Evolutionary conservation across 768 basidiomycete species (phyloP).

Genomic region (Dioszegia aurantiaca): DNA sequence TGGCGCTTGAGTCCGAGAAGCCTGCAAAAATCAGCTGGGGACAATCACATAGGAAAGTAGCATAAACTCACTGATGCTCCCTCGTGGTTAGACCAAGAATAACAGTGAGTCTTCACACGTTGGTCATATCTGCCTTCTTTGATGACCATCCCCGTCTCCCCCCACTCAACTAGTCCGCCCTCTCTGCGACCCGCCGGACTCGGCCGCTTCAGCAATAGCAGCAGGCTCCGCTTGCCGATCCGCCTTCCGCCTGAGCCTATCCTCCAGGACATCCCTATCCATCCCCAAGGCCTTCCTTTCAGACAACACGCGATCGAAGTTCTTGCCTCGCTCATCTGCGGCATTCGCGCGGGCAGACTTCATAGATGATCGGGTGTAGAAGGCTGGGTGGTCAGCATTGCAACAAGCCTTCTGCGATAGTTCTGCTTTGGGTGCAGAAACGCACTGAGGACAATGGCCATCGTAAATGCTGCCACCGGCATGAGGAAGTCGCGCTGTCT

Average conservation of each 20-base stretch:
- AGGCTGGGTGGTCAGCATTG: slow-evolving; percentile 16
- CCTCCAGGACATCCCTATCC: slow-evolving; percentile 22
- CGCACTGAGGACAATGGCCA: slow-evolving; percentile 41
- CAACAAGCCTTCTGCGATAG: background rate
- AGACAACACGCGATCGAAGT: slow-evolving; percentile 14
- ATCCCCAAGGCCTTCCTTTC: slow-evolving; percentile 31
- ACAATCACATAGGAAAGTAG: too few relatives aligned
- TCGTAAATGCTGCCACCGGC: slow-evolving; percentile 41
- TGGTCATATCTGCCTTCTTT: background rate
- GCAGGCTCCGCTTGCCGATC: background rate
- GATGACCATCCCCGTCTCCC: background rate
- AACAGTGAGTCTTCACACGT: too few relatives aligned
- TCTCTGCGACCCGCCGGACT: background rate
- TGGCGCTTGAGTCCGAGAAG: too few relatives aligned
- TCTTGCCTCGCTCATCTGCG: slow-evolving; percentile 19
- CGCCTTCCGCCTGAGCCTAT: slow-evolving; percentile 11
- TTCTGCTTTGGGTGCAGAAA: background rate
- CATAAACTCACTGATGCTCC: too few relatives aligned
- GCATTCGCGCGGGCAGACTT: slow-evolving; percentile 29
- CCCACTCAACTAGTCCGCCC: background rate
- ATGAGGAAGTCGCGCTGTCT: slow-evolving; percentile 26
- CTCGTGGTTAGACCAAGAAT: too few relatives aligned
- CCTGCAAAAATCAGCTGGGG: too few relatives aligned
- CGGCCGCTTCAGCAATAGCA: background rate
- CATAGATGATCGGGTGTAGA: slow-evolving; percentile 37